A percentile compares a stretch with the other conserved stretches of the same genome.
Evolutionary conservation across 148 eudicot species (phyloP).

Genomic region (Linanthus parryae): DNA sequence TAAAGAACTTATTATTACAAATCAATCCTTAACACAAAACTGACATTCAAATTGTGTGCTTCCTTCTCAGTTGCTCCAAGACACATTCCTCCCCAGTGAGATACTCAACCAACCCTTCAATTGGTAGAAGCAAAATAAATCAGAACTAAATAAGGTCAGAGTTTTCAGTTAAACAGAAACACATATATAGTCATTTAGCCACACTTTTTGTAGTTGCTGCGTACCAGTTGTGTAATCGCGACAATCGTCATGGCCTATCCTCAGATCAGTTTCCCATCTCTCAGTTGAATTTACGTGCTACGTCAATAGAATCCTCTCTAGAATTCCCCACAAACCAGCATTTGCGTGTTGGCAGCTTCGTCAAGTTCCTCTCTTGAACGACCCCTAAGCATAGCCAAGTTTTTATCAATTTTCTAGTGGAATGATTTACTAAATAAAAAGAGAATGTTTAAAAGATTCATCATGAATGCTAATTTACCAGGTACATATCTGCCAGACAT

Average conservation of each 20-base stretch:
- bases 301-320: constrained; percentile 37
- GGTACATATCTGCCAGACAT: constrained; percentile 62
- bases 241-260: constrained; percentile 68
- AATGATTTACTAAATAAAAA: neutral
- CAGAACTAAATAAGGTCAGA: neutral
- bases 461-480: constrained; percentile 27
- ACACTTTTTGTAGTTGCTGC: neutral
- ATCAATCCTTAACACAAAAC: too few relatives aligned
- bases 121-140: neutral
- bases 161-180: neutral
- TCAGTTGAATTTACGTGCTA: constrained; percentile 47
- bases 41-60: too few relatives aligned
- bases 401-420: neutral
- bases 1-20: too few relatives aligned
- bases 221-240: constrained; percentile 79
- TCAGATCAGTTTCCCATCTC: constrained; percentile 63
- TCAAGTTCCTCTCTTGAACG: constrained; percentile 43
- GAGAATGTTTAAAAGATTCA: too few relatives aligned
- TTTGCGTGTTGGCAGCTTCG: constrained; percentile 49
- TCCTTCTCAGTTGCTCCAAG: constrained; percentile 36
- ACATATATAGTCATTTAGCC: neutral
- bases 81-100: constrained; percentile 55
- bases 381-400: constrained; percentile 35
- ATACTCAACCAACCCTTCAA: constrained; percentile 60
- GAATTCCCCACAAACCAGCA: constrained; percentile 74